A percentile compares a stretch with the other conserved stretches of the same genome.
Conservation (phyloP, 1,284 basidiomycete species). For the Microstroma glucosiphilum region DNA sequence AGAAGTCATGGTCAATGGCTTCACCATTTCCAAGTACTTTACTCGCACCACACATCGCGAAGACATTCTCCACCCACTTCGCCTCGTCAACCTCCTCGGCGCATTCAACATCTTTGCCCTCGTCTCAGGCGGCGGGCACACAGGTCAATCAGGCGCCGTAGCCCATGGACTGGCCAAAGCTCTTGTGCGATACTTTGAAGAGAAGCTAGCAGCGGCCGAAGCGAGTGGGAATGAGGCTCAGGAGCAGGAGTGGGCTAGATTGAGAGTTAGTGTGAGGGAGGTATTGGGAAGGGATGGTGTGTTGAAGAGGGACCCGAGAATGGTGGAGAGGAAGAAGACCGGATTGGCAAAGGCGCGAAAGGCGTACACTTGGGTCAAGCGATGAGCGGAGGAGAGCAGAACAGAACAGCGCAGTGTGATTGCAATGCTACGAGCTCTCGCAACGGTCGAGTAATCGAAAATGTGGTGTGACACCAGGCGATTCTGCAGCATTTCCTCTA, state of each 20-base stretch:
- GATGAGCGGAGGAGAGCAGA: background rate
- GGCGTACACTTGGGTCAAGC: constrained; percentile 48
- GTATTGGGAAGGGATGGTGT: constrained; percentile 63
- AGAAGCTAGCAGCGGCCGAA: constrained; percentile 17
- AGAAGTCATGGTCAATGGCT: constrained; percentile 72
- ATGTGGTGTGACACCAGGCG: background rate
- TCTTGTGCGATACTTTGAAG: constrained; percentile 52
- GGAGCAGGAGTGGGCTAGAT: constrained; percentile 12
- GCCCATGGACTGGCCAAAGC: constrained; percentile 77
- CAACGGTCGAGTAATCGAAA: too few relatives aligned
- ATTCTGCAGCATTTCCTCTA: background rate
- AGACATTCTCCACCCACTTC: constrained; percentile 71
- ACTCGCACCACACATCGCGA: constrained; percentile 70
- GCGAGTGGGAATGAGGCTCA: constrained; percentile 46
- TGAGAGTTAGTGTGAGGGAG: constrained; percentile 62
- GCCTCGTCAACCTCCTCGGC: constrained; percentile 75
- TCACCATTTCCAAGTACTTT: constrained; percentile 73
- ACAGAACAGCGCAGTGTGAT: too few relatives aligned
- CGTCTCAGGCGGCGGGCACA: constrained; percentile 77
- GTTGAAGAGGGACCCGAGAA: constrained; percentile 82
- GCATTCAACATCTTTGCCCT: constrained; percentile 88
- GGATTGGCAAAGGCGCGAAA: constrained; percentile 85
- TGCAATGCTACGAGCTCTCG: background rate
- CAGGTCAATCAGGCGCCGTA: constrained; percentile 85
- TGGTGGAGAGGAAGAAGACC: constrained; percentile 97